A percentile compares a stretch with the other conserved stretches of the same genome.
phyloP scores from a whole-genome alignment of 1,139 yeast species.

The Candida dubliniensis region DNA sequence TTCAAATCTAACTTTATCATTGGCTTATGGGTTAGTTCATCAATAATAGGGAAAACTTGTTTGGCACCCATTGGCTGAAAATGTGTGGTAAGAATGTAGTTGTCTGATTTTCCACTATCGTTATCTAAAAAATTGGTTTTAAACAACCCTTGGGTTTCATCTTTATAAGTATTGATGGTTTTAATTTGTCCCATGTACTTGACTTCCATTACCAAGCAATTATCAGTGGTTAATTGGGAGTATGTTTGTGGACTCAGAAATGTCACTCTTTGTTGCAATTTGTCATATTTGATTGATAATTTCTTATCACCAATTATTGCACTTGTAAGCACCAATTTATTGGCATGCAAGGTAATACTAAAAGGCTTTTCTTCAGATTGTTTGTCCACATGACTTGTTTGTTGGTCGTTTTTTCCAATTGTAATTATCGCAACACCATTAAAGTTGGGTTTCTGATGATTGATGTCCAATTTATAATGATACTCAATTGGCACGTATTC shows the following conservation, averaged over 20 bases:
- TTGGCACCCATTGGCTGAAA: constrained; percentile 68
- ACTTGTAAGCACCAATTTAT: constrained; percentile 27
- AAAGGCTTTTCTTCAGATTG: constrained; percentile 13
- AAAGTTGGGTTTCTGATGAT: constrained; percentile 57
- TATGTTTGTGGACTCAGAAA: constrained; percentile 17
- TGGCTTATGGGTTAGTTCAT: constrained; percentile 57
- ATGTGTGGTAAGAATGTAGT: constrained; percentile 63
- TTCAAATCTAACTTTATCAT: constrained; percentile 49
- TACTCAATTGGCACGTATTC: constrained; percentile 45
- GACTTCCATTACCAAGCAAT: constrained; percentile 7
- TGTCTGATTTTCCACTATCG: constrained; percentile 45
- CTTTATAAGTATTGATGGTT: constrained; percentile 54
- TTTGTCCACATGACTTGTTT: background rate
- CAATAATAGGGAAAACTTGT: constrained; percentile 62
- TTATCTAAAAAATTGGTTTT: constrained; percentile 61
- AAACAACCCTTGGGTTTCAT: constrained; percentile 64
- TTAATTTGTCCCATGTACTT: constrained; percentile 56
- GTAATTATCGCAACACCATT: constrained; percentile 44
- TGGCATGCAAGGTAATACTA: constrained; percentile 27
- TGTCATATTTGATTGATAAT: constrained; percentile 35
- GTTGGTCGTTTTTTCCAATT: constrained; percentile 22
- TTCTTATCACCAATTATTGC: constrained; percentile 25
- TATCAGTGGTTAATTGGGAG: background rate
- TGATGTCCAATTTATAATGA: constrained; percentile 39
- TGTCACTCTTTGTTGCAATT: constrained; percentile 34